Conservation (phyloP, 139 green algal genomes). For the Pleodorina starrii region DNA sequence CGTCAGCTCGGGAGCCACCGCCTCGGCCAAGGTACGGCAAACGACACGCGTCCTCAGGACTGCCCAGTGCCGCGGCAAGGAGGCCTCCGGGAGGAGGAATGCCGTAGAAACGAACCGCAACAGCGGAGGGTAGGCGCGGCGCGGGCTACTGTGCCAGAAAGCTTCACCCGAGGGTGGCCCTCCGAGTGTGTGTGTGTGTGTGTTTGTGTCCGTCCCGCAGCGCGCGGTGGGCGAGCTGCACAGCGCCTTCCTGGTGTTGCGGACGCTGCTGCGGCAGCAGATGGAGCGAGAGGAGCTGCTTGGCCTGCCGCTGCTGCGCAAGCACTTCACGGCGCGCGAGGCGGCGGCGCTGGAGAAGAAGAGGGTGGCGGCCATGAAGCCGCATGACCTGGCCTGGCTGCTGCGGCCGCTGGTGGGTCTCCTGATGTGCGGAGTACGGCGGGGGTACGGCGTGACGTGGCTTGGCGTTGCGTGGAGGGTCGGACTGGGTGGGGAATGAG, state of each 20-base stretch:
- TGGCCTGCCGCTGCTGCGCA: constrained; percentile 37
- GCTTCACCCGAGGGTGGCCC: background rate
- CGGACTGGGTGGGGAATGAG: too few species aligned
- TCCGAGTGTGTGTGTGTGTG: background rate
- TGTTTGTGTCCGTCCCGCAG: background rate
- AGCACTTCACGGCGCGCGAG: constrained; percentile 30
- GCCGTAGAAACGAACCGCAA: background rate
- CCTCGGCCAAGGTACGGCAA: background rate
- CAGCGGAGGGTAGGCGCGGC: too few species aligned
- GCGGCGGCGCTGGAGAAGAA: background rate
- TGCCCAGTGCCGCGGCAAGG: background rate
- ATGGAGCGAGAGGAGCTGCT: constrained; percentile 44
- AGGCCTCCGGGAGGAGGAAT: background rate
- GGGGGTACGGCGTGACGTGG: background rate
- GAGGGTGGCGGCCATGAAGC: background rate
- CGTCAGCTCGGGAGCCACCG: background rate
- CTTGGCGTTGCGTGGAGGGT: too few species aligned
- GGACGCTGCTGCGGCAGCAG: constrained; percentile 21
- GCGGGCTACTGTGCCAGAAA: too few species aligned
- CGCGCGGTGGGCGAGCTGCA: background rate
- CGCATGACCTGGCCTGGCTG: constrained; percentile 14
- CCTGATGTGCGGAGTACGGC: background rate
- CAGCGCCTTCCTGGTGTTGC: background rate
- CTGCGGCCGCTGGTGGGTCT: constrained; percentile 16
- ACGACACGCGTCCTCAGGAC: background rate